These are phyloP conservation scores for Aspergillus ochraceus DNA, from an alignment of 2,329 filamentous ascomycete genomes.

Conservation along the genomic window DNA sequence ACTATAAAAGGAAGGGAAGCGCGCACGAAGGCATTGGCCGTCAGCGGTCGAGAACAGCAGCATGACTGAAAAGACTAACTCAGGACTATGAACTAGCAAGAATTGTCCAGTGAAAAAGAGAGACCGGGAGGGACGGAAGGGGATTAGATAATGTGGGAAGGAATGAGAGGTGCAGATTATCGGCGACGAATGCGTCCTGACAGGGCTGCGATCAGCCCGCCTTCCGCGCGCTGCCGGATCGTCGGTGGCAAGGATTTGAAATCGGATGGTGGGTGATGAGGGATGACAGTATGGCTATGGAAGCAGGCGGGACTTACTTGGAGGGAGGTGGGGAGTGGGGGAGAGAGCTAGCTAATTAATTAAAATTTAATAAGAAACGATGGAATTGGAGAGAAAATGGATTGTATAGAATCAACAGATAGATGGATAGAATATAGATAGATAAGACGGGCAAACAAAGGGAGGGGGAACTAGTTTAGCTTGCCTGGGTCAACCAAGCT, in stretches of 20 bases:
- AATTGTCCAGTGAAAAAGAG: constrained; percentile 19
- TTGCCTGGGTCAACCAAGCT: no score
- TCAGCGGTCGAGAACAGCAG: constrained; percentile 22
- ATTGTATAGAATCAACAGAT: no score
- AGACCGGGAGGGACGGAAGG: constrained; percentile 26
- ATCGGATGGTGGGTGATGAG: neutral
- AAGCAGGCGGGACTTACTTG: neutral
- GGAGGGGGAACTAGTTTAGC: no score
- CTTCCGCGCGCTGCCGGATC: constrained; percentile 25
- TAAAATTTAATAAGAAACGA: neutral
- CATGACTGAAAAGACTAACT: neutral
- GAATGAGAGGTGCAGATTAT: constrained; percentile 5
- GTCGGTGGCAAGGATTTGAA: constrained; percentile 10
- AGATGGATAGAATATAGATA: no score
- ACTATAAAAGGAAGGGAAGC: constrained; percentile 21
- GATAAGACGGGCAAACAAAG: no score
- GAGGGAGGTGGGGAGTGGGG: neutral
- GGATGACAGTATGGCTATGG: neutral
- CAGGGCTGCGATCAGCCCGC: constrained; percentile 16
- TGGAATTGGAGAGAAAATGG: neutral
- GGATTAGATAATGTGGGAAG: constrained; percentile 21
- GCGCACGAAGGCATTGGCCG: constrained; percentile 18
- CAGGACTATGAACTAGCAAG: constrained; percentile 3
- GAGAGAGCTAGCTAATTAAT: neutral
- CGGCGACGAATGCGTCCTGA: constrained; percentile 22